Evolutionary conservation across 106 monocot genomes (phyloP).

Genomic region (Hemerocallis citrina): DNA sequence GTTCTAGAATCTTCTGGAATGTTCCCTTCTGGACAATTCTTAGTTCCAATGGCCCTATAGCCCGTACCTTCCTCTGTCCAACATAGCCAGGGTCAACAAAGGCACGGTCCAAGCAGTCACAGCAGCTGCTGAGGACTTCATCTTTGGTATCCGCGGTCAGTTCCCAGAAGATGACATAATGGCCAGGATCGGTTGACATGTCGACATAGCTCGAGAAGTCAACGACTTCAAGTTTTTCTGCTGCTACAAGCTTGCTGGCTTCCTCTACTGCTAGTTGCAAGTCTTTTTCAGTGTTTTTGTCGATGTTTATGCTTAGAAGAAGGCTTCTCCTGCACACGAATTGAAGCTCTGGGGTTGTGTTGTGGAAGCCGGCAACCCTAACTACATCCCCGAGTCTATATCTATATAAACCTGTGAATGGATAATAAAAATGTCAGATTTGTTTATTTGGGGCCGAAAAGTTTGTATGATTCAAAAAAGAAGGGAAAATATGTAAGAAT

Average conservation of each 20-base stretch:
- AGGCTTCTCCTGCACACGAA: constrained; percentile 69
- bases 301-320: constrained; percentile 68
- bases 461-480: not conserved
- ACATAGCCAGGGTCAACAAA: constrained; percentile 68
- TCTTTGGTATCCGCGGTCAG: constrained; percentile 43
- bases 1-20: constrained; percentile 58
- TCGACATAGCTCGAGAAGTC: constrained; percentile 85
- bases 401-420: constrained; percentile 62
- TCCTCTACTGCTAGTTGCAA: constrained; percentile 68
- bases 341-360: constrained; percentile 62
- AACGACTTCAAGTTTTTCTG: constrained; percentile 72
- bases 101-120: constrained; percentile 53
- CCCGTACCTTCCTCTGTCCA: constrained; percentile 35
- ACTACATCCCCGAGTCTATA: constrained; percentile 79
- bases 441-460: too few species aligned
- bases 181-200: constrained; percentile 54
- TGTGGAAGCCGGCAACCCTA: constrained; percentile 63
- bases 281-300: constrained; percentile 95
- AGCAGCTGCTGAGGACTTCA: constrained; percentile 48
- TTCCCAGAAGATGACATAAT: constrained; percentile 85
- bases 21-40: constrained; percentile 52
- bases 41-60: constrained; percentile 65
- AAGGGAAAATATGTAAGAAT: too few species aligned
- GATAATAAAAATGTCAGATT: too few species aligned
- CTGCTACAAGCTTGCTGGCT: constrained; percentile 45